Conservation (phyloP, 2,329 filamentous ascomycete genomes). For the Diaporthe eres region DNA sequence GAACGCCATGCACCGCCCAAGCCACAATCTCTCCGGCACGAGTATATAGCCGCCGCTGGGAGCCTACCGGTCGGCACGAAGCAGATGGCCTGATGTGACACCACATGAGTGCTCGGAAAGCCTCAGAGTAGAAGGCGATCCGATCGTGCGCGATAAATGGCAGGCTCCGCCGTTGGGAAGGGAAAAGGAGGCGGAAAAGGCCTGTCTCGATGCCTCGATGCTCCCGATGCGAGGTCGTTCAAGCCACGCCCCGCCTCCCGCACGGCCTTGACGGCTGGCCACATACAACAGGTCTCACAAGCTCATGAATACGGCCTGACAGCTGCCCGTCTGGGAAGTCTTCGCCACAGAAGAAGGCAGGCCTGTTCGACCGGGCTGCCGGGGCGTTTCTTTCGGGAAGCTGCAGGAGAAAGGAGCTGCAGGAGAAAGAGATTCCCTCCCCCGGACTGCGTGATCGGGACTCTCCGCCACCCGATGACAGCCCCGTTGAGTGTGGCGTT, state of each 20-base stretch:
- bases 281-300: slow-evolving; percentile 10
- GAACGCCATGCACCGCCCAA: background rate
- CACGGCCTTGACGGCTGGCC: background rate
- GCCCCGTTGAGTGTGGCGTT: slow-evolving; percentile 12
- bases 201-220: background rate
- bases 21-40: slow-evolving; percentile 1
- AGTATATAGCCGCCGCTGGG: background rate
- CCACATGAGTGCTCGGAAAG: background rate
- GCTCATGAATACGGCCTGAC: slow-evolving; percentile 5
- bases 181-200: background rate
- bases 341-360: slow-evolving; percentile 12
- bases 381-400: background rate
- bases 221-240: background rate
- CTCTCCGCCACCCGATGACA: slow-evolving; percentile 17
- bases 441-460: background rate
- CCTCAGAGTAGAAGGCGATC: background rate
- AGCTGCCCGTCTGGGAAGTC: slow-evolving; percentile 9
- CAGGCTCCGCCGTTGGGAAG: background rate
- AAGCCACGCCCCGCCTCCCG: background rate
- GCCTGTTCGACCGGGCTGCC: background rate
- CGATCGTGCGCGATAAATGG: background rate
- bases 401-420: background rate
- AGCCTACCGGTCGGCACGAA: background rate
- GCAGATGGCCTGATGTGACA: slow-evolving; percentile 15
- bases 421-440: background rate